Evolutionary conservation across 345 rosid genomes (phyloP), one percentile per base, ranked within the genome.

Genomic region (Theobroma cacao): DNA sequence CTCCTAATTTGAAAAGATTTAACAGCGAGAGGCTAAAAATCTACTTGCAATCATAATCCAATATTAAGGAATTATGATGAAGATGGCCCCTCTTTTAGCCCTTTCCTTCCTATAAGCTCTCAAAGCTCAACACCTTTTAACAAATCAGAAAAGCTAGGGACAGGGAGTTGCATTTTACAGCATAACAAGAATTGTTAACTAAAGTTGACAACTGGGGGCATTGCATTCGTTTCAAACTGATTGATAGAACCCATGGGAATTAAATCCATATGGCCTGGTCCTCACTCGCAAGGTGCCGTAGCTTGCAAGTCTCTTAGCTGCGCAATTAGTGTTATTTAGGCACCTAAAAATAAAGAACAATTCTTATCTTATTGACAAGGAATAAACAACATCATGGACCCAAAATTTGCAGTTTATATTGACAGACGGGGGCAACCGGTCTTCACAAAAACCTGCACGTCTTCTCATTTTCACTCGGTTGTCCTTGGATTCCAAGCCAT

Each of bases 301-400:
- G 61, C 45, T 52, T 52, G 74, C 58, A 47, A 47, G 58, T 47
- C 3, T 71, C n/a, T 50, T 50, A 31, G 43, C 3, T 3, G 28
- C 62, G 75, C 58, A 47, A 69, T 47, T 17, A 69, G 74, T 69
- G 74, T 69, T 69, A 28, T 26, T 41, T 45, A 69, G 38, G 40
- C 74, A 47, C 47, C 74, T 70, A 70, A 70, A 47, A 59, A 70
- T 26, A 26, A 15, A 69, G 15, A 47, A 3, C 17, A 15, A 30
- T 69, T 28, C 36, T 68, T 14, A 43, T 68, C 13, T 15, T 17
- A 38, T 52, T 33, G 12, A 55, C 9, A 73, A 73, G 36, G 36
- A 20, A 52, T 52, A 72, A 72, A 70, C 1, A 30, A 60, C 62
- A 28, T 75, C 17, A 12, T 62, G 82, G 82, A 66, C 78, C 75